phyloP scores from a whole-genome alignment of 1,139 yeast genomes.

The Taphrina flavorubra region DNA sequence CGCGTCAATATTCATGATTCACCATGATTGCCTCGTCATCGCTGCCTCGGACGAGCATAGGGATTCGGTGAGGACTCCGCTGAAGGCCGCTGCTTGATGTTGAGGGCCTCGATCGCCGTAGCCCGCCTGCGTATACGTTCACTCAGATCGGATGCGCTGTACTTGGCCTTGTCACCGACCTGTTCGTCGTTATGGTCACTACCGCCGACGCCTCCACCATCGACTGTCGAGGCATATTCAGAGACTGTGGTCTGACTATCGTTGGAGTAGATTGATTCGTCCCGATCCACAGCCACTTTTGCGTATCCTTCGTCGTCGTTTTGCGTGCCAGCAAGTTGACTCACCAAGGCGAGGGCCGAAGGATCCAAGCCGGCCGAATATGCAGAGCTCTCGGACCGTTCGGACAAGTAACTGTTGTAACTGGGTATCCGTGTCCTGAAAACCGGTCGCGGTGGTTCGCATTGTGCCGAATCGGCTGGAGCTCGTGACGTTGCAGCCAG shows the following conservation, averaged over 20 bases:
- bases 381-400: not conserved
- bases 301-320: not conserved
- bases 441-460: not conserved
- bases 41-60: constrained; percentile 11
- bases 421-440: not conserved
- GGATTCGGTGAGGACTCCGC: constrained; percentile 1
- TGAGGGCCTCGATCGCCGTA: constrained; percentile 4
- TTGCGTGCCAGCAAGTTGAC: not conserved
- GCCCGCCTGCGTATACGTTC: constrained; percentile 11
- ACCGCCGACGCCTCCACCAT: no score
- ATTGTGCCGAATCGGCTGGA: not conserved
- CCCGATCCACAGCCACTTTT: not conserved
- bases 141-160: not conserved
- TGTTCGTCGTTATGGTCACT: not conserved
- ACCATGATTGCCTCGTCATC: not conserved
- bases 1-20: no score
- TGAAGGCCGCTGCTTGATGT: constrained; percentile 4
- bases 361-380: constrained; percentile 25
- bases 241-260: constrained; percentile 7
- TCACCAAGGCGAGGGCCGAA: constrained; percentile 4
- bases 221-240: constrained; percentile 14
- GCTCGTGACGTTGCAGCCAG: not conserved
- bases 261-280: constrained; percentile 19
- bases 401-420: constrained; percentile 13
- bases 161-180: not conserved